phyloP scores from a whole-genome alignment of 179 eudicot species.

The Sideroxylon spinosum region DNA sequence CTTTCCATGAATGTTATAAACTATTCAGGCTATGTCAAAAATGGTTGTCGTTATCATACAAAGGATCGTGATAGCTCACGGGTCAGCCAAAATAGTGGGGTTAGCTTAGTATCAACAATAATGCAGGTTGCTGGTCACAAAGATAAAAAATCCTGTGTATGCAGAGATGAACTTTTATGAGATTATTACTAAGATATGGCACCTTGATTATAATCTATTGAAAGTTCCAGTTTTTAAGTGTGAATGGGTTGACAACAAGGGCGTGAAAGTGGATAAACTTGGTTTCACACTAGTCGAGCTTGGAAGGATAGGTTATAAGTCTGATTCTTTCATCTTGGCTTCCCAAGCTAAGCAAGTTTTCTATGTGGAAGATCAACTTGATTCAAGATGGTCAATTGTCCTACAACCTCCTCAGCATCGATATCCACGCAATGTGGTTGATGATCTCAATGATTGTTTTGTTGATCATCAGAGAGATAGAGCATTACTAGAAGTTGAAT shows the following conservation, averaged over 20 bases:
- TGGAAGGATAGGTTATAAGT: constrained; percentile 11
- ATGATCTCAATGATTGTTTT: constrained; percentile 1
- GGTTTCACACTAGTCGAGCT: constrained; percentile 3
- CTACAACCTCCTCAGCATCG: constrained; percentile 2
- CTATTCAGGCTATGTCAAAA: neutral
- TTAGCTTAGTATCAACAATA: no score
- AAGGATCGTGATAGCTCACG: no score
- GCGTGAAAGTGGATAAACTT: neutral
- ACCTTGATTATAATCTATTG: neutral
- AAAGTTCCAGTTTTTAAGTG: neutral
- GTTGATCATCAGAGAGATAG: neutral
- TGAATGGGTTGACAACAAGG: no score
- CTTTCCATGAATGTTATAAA: neutral
- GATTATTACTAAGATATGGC: constrained; percentile 5
- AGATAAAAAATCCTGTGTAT: no score
- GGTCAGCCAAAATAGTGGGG: no score
- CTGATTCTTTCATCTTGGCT: constrained; percentile 2
- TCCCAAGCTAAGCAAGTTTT: neutral
- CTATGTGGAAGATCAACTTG: neutral
- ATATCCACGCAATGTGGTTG: neutral
- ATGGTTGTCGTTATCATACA: neutral
- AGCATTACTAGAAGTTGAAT: neutral
- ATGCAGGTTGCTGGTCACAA: no score
- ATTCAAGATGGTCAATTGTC: constrained; percentile 6
- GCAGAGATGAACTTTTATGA: neutral